Evolutionary conservation across 768 basidiomycete genomes (phyloP).

Genomic region (Agaricus subrufescens): DNA sequence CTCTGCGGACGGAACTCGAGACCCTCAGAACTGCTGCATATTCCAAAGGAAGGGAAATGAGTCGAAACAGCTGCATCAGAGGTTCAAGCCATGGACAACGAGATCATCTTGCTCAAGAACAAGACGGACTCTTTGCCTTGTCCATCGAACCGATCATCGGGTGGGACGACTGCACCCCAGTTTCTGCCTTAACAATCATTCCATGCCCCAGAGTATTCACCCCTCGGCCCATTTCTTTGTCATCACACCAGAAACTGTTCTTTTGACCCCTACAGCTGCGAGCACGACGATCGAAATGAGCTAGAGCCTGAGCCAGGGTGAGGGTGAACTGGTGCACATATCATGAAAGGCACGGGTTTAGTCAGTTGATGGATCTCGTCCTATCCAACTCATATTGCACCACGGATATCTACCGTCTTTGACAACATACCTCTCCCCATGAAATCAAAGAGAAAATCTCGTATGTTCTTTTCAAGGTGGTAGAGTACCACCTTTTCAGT

Average conservation of each 20-base stretch:
- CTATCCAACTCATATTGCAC: background rate
- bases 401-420: background rate
- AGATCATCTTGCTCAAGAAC: conserved; percentile 2
- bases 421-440: conserved; percentile 8
- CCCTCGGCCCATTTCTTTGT: conserved; percentile 5
- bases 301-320: background rate
- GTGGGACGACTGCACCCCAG: background rate
- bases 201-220: background rate
- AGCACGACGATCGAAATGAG: background rate
- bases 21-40: conserved; percentile 1
- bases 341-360: background rate
- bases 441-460: conserved; percentile 8
- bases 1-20: conserved; percentile 4
- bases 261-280: background rate
- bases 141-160: conserved; percentile 1
- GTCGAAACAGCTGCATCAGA: background rate
- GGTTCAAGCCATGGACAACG: conserved; percentile 3
- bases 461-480: conserved; percentile 6
- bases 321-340: background rate
- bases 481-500: background rate
- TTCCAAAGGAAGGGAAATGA: conserved; percentile 1
- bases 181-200: background rate
- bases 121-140: background rate
- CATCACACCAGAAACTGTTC: background rate
- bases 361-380: background rate